Evolutionary conservation across 352 stramenopile genomes (phyloP).

Genomic region (Globisporangium megalacanthum): DNA sequence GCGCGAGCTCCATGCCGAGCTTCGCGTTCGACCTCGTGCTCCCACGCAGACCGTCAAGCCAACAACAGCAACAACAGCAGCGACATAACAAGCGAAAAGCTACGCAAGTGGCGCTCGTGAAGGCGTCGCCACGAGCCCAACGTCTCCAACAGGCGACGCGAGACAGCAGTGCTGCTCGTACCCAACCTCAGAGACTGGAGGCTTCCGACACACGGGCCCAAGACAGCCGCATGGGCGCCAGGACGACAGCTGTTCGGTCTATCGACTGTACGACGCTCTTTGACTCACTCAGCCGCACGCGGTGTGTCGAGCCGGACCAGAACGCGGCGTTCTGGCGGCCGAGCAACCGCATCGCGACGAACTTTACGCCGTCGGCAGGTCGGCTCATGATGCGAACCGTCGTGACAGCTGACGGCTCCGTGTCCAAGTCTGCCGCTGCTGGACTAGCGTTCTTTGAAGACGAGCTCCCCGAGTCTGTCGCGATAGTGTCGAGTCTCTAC

Average conservation of each 20-base stretch:
- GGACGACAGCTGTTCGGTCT: background rate
- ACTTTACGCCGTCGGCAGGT: slow-evolving; percentile 46
- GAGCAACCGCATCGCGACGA: slow-evolving; percentile 71
- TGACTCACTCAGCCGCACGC: slow-evolving; percentile 54
- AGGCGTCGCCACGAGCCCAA: slow-evolving; percentile 22
- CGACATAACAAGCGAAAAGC: background rate
- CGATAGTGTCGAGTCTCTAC: background rate
- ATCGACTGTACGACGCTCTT: slow-evolving; percentile 32
- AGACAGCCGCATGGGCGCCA: background rate
- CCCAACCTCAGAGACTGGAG: background rate
- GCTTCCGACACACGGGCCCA: background rate
- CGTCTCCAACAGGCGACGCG: slow-evolving; percentile 12
- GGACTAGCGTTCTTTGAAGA: slow-evolving; percentile 10
- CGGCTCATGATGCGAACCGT: slow-evolving; percentile 39
- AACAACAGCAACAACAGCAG: background rate
- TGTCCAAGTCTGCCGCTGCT: background rate
- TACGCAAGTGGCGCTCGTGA: background rate
- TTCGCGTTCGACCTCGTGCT: slow-evolving; percentile 25
- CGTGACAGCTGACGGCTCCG: background rate
- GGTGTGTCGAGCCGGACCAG: slow-evolving; percentile 67
- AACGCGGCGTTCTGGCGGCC: slow-evolving; percentile 47
- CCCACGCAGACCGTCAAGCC: slow-evolving; percentile 2
- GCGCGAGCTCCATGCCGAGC: slow-evolving; percentile 14
- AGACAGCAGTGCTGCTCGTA: slow-evolving; percentile 1
- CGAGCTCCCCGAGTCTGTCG: background rate